Conservation (phyloP, 768 basidiomycete genomes). For the Mycena pura region DNA sequence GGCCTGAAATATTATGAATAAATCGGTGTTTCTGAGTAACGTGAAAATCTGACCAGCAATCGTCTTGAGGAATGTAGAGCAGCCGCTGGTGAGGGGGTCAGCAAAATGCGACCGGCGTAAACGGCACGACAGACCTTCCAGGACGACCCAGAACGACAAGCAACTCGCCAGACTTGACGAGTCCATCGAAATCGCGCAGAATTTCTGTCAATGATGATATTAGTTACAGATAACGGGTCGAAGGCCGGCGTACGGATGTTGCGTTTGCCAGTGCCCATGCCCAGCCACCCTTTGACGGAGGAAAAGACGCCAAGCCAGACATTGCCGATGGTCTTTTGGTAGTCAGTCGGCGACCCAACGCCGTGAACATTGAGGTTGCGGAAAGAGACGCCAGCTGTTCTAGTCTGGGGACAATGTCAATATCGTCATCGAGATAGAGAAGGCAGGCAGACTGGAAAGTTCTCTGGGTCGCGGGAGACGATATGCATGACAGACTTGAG, state of each 20-base stretch:
- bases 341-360: conserved; percentile 40
- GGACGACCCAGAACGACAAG: conserved; percentile 52
- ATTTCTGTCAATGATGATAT: conserved; percentile 36
- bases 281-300: conserved; percentile 21
- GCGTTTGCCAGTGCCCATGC: conserved; percentile 29
- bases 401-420: neutral
- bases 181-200: conserved; percentile 54
- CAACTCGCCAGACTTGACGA: conserved; percentile 59
- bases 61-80: conserved; percentile 57
- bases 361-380: conserved; percentile 42
- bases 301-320: conserved; percentile 31
- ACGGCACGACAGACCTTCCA: conserved; percentile 32
- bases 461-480: conserved; percentile 32
- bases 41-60: conserved; percentile 48
- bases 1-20: conserved; percentile 21
- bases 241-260: conserved; percentile 20
- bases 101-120: neutral
- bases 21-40: no score
- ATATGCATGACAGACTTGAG: conserved; percentile 36
- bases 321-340: conserved; percentile 50
- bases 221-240: neutral
- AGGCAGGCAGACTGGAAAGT: conserved; percentile 26
- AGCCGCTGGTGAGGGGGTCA: conserved; percentile 35
- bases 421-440: neutral
- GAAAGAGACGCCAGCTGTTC: conserved; percentile 45